Evolutionary conservation across 2,329 filamentous ascomycete species (phyloP).

Genomic region (Talaromyces verruculosus): DNA sequence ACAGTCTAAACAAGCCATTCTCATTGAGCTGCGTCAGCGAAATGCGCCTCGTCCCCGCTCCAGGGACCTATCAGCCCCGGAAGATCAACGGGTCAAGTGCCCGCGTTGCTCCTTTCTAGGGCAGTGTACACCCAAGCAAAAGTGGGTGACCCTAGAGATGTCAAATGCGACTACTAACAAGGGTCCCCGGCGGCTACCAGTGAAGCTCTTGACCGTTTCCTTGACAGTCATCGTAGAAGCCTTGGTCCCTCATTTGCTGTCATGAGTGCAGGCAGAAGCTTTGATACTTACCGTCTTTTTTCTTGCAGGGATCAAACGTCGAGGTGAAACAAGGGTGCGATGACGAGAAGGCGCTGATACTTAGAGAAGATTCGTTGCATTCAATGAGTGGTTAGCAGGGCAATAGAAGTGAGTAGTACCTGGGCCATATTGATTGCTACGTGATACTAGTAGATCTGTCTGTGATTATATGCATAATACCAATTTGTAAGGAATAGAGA

Average conservation of each 20-base stretch:
- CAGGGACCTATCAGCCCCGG: conserved; percentile 6
- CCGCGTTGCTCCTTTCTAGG: not conserved
- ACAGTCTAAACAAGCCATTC: not conserved
- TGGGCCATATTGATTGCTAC: not conserved
- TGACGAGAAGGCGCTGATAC: not conserved
- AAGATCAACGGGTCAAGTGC: conserved; percentile 12
- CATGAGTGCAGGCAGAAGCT: not conserved
- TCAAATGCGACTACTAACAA: conserved; percentile 14
- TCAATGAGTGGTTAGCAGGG: not conserved
- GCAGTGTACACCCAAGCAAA: not conserved
- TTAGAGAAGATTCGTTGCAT: not conserved
- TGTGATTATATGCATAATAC: conserved; percentile 1
- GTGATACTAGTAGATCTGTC: conserved; percentile 5
- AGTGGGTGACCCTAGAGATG: conserved; percentile 1
- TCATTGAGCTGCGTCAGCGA: conserved; percentile 12
- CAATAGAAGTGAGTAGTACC: not conserved
- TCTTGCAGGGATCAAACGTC: not conserved
- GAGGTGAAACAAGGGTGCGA: not conserved
- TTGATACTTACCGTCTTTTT: not conserved
- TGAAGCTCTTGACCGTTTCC: not conserved
- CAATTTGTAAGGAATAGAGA: not conserved
- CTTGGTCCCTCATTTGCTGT: not conserved
- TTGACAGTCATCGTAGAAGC: not conserved
- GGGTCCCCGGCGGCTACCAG: conserved; percentile 19
- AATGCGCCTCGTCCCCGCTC: conserved; percentile 8